These are phyloP conservation scores for Diplodia seriata DNA, from an alignment of 2,329 filamentous ascomycete genomes.

Conservation along the genomic window DNA sequence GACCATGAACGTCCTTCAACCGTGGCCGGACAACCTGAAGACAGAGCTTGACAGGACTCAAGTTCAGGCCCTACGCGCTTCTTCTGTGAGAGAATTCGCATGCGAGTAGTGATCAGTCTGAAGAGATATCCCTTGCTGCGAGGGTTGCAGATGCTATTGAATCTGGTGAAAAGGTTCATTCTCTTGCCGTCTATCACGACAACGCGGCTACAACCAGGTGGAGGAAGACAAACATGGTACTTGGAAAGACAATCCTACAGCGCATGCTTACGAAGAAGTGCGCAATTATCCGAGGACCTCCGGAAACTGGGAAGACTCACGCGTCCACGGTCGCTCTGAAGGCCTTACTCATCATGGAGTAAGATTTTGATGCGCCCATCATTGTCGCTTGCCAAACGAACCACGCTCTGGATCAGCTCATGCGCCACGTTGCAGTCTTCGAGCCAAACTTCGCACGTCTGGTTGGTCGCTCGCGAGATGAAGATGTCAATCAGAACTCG, in stretches of 20 bases:
- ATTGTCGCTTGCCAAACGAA: conserved; percentile 88
- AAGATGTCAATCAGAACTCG: conserved; percentile 56
- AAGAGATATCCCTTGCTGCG: not conserved
- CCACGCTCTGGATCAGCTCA: conserved; percentile 84
- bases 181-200: conserved; percentile 8
- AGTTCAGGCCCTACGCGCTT: conserved; percentile 67
- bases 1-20: conserved; percentile 61
- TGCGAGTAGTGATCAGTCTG: not conserved
- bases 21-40: conserved; percentile 58
- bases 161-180: not conserved
- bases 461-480: conserved; percentile 72
- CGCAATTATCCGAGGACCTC: conserved; percentile 73
- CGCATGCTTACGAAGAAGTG: conserved; percentile 75
- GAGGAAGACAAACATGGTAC: not conserved
- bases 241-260: conserved; percentile 49
- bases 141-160: not conserved
- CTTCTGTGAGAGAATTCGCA: not conserved
- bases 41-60: conserved; percentile 74
- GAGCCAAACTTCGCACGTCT: conserved; percentile 69
- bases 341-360: conserved; percentile 64
- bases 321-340: conserved; percentile 76
- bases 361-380: conserved; percentile 67
- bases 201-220: conserved; percentile 1
- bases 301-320: conserved; percentile 80
- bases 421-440: conserved; percentile 68